These are phyloP conservation scores for Isoetes engelmannii DNA, from an alignment of 83 land plant genomes.

Conservation along the genomic window DNA sequence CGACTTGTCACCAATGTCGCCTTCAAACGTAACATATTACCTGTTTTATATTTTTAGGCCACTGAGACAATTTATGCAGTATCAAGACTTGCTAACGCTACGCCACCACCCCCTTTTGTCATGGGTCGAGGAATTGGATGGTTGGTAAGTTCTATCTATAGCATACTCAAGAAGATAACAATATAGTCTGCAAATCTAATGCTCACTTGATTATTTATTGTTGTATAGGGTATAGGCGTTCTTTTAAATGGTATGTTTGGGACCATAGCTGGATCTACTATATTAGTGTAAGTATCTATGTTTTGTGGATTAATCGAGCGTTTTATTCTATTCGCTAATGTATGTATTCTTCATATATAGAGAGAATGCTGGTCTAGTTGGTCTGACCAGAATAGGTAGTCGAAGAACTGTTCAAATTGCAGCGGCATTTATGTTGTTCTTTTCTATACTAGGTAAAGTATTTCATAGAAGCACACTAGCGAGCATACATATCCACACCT, in stretches of 20 bases:
- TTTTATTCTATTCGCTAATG: neutral
- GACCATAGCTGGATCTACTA: slow-evolving; percentile 3
- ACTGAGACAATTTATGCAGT: slow-evolving; percentile 34
- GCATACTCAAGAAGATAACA: no score
- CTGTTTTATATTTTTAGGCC: neutral
- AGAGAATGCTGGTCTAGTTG: slow-evolving; percentile 15
- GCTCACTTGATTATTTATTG: neutral
- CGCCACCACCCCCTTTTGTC: slow-evolving; percentile 91
- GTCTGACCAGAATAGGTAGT: slow-evolving; percentile 8
- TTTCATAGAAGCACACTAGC: neutral
- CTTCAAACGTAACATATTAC: neutral
- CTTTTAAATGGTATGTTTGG: slow-evolving; percentile 13
- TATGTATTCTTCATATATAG: neutral
- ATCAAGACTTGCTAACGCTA: slow-evolving; percentile 80
- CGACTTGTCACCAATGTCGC: neutral
- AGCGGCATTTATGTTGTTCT: slow-evolving; percentile 11
- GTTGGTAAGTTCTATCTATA: slow-evolving; percentile 43
- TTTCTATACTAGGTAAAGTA: slow-evolving; percentile 8
- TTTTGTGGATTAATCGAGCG: neutral
- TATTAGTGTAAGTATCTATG: slow-evolving; percentile 1
- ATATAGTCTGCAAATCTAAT: no score
- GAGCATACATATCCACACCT: neutral
- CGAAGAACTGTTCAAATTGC: slow-evolving; percentile 7
- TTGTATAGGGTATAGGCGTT: neutral
- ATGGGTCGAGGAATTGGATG: slow-evolving; percentile 86